Evolutionary conservation across 805 yeast species (phyloP), one percentile per base, ranked within the genome.

Genomic region (Candida endomychidarum): DNA sequence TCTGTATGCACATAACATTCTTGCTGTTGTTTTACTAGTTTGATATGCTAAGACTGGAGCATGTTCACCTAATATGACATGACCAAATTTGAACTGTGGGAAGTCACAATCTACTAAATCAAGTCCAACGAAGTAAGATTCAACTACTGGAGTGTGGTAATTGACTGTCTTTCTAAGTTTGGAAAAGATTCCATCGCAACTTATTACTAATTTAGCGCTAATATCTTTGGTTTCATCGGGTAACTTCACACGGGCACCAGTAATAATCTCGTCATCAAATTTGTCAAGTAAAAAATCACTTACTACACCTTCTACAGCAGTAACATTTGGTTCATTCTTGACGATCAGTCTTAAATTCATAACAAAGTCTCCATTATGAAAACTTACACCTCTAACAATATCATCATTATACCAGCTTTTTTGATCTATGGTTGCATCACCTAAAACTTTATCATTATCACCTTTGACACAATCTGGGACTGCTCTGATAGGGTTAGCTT

Each of bases 171-270:
- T 86, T 59, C 99, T 77, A 70, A 91, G 88, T 61, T 83, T 89
- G 42, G 97, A 90, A 57, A 87, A 88, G 42, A 91, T 90, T 44
- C 99, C 99, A 62, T 93, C 99, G 57, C 95, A 87, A 34, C 85
- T 77, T 21, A 89, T 71, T 5, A 91, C 84, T 42, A 89, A 57
- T 41, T 79, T 77, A 3, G 84, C 86, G 65, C 73, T 80, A 5
- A 69, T 41, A 40, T 67, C 65, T 17, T 55, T 54, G 7, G 65
- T 65, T 40, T 66, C 63, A 21, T 71, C 69, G 11, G 63, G 66
- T 6, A 67, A 69, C 44, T 71, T 79, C 12, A 79, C 86, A 46
- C 67, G 67, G n/a, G 90, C 89, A 18, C 98, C 98, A 18, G 74
- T 61, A n/a, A 89, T 86, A 19, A 72, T 77, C 18, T 45, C 49